Conservation (phyloP, 345 rosid genomes). For the Zanthoxylum bungeanum region DNA sequence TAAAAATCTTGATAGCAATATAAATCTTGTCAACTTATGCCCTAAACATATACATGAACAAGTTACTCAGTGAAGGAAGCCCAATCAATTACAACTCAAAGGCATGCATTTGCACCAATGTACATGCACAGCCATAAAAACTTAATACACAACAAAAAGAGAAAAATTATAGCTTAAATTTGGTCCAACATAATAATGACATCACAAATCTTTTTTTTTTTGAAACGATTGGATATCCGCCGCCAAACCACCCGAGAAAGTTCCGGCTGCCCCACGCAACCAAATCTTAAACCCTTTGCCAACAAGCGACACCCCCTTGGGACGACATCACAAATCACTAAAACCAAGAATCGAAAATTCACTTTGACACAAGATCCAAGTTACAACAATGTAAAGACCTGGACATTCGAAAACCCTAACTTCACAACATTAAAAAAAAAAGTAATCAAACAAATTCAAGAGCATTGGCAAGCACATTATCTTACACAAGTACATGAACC, state of each 20-base stretch:
- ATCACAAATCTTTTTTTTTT: background rate
- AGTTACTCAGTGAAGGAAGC: background rate
- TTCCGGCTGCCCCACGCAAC: too few relatives aligned
- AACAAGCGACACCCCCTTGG: too few relatives aligned
- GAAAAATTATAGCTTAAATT: background rate
- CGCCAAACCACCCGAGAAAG: too few relatives aligned
- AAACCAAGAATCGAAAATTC: background rate
- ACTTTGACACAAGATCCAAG: background rate
- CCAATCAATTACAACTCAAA: conserved; percentile 1
- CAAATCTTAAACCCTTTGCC: too few relatives aligned
- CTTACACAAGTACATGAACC: background rate
- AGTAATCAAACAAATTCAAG: background rate
- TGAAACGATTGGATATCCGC: too few relatives aligned
- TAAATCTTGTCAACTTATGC: background rate
- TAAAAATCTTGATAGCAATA: background rate
- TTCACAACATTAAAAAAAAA: background rate
- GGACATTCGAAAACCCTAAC: background rate
- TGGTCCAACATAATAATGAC: background rate
- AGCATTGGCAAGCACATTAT: background rate
- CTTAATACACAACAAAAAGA: background rate
- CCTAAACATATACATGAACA: background rate
- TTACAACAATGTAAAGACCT: background rate
- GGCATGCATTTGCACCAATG: background rate
- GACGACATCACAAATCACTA: background rate
- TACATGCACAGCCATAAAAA: background rate